Evolutionary conservation across 2,329 filamentous ascomycete genomes (phyloP).

Genomic region (Aspergillus persii): DNA sequence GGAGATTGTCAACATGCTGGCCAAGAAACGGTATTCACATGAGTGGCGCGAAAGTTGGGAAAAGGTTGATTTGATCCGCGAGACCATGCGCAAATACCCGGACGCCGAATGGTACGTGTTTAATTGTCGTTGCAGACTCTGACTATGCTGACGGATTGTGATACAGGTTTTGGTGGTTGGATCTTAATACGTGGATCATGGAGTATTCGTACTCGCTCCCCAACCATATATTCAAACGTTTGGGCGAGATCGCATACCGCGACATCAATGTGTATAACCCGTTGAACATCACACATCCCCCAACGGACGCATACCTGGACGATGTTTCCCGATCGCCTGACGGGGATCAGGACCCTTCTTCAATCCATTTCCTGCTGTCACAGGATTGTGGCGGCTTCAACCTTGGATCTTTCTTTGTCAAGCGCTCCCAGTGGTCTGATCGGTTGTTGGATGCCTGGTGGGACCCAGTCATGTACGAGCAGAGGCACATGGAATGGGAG

Average conservation of each 20-base stretch:
- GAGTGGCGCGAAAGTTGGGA: constrained; percentile 99
- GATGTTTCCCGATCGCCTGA: constrained; percentile 66
- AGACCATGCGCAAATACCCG: constrained; percentile 87
- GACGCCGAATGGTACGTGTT: constrained; percentile 83
- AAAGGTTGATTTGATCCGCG: constrained; percentile 91
- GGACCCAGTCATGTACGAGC: constrained; percentile 96
- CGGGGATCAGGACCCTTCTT: constrained; percentile 74
- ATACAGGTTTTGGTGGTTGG: constrained; percentile 97
- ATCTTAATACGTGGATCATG: constrained; percentile 98
- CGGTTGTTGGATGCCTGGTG: constrained; percentile 94
- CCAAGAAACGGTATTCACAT: constrained; percentile 96
- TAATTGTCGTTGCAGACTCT: not conserved
- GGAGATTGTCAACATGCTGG: constrained; percentile 97
- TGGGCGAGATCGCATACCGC: constrained; percentile 75
- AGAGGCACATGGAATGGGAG: constrained; percentile 98
- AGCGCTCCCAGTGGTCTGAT: constrained; percentile 83
- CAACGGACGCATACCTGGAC: constrained; percentile 73
- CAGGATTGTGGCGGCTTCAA: constrained; percentile 98
- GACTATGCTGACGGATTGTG: constrained; percentile 11
- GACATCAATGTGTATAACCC: constrained; percentile 98
- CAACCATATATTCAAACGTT: constrained; percentile 79
- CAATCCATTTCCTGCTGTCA: constrained; percentile 82
- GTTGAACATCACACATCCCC: constrained; percentile 85
- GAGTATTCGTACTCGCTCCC: constrained; percentile 89
- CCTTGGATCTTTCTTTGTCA: constrained; percentile 89